Percentiles rank a stretch among this genome's conserved stretches.
Evolutionary conservation across 179 eudicot species (phyloP).

Genomic region (Patellifolia procumbens): DNA sequence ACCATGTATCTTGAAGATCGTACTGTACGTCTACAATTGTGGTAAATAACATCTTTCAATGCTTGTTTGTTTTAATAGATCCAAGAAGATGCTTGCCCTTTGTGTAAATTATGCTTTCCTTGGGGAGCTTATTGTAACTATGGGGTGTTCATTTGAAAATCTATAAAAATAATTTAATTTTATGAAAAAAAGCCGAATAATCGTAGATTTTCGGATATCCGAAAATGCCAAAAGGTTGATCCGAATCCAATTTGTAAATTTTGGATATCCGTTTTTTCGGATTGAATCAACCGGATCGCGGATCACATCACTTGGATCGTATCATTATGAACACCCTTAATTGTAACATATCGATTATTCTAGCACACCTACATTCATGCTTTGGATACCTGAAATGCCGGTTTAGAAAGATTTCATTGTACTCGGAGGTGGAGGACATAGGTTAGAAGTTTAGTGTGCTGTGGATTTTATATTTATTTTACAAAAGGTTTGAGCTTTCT

Average conservation of each 20-base stretch:
- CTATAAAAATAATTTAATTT: too few relatives aligned
- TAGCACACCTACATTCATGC: neutral
- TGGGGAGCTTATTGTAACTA: neutral
- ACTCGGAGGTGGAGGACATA: neutral
- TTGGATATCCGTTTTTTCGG: too few relatives aligned
- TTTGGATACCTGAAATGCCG: neutral
- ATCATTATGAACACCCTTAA: too few relatives aligned
- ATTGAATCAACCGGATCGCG: too few relatives aligned
- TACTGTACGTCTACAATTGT: constrained; percentile 69
- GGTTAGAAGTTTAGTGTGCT: neutral
- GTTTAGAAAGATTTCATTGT: neutral
- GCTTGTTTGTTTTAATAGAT: neutral
- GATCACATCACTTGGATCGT: too few relatives aligned
- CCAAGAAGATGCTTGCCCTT: neutral
- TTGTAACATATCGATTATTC: neutral
- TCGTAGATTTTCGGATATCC: too few relatives aligned
- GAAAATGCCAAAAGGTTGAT: too few relatives aligned
- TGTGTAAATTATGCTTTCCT: neutral
- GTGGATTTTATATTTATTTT: neutral
- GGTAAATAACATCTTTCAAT: constrained; percentile 38
- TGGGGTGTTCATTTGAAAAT: too few relatives aligned
- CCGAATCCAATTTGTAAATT: too few relatives aligned
- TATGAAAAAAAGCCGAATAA: too few relatives aligned
- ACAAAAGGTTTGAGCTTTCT: neutral
- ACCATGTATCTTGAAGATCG: constrained; percentile 87